phyloP scores from a whole-genome alignment of 1,284 basidiomycete genomes.

The Tilletia indica region DNA sequence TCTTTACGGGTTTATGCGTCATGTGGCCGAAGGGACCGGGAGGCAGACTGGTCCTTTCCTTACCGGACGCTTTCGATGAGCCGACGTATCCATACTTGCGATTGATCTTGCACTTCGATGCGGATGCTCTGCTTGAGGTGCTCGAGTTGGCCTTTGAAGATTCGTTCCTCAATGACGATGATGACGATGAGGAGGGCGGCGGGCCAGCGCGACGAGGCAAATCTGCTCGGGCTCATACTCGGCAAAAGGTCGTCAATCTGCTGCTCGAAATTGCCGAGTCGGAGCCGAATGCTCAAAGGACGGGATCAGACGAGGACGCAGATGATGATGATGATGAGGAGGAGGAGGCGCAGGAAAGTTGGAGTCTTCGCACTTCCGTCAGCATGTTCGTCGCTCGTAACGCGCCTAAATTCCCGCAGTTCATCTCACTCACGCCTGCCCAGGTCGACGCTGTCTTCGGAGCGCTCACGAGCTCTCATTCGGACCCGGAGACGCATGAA shows the following conservation, averaged over 20 bases:
- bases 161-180: slow-evolving; percentile 78
- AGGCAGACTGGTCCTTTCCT: slow-evolving; percentile 69
- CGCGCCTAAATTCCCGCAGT: slow-evolving; percentile 92
- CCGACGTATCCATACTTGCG: slow-evolving; percentile 77
- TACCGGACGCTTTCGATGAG: slow-evolving; percentile 57
- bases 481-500: slow-evolving; percentile 66
- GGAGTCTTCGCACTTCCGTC: slow-evolving; percentile 50
- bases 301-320: background rate
- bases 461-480: slow-evolving; percentile 69
- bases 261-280: slow-evolving; percentile 70
- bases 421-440: slow-evolving; percentile 70
- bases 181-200: slow-evolving; percentile 18
- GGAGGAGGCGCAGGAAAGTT: background rate
- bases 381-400: slow-evolving; percentile 96
- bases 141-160: slow-evolving; percentile 95
- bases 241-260: slow-evolving; percentile 80
- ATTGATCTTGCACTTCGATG: slow-evolving; percentile 80
- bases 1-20: slow-evolving; percentile 78
- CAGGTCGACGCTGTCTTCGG: slow-evolving; percentile 74
- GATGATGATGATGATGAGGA: background rate
- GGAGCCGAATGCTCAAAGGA: too few species aligned
- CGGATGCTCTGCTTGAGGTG: slow-evolving; percentile 89
- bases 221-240: slow-evolving; percentile 57
- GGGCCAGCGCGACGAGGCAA: background rate
- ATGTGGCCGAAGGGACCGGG: slow-evolving; percentile 73